These are phyloP conservation scores for Rhipidocladum racemiflorum DNA, from an alignment of 176 grass and related monocot species.

Conservation along the genomic window DNA sequence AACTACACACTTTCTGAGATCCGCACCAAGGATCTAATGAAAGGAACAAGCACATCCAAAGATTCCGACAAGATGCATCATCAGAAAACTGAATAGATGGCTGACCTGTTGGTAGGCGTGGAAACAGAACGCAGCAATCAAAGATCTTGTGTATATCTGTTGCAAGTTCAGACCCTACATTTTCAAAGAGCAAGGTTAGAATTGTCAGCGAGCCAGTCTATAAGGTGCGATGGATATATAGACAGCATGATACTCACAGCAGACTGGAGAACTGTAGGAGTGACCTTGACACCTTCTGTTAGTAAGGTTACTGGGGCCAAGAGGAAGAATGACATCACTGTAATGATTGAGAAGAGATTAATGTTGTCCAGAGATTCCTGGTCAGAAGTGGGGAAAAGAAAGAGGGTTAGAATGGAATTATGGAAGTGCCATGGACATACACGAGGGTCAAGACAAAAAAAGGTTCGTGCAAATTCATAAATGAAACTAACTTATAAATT, in stretches of 20 bases:
- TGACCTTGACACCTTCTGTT: conserved; percentile 79
- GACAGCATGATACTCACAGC: conserved; percentile 57
- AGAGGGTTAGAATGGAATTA: background rate
- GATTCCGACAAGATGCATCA: background rate
- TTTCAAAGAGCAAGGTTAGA: conserved; percentile 27
- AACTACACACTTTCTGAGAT: background rate
- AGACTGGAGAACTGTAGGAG: conserved; percentile 69
- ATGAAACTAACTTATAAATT: conserved; percentile 16
- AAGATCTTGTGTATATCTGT: conserved; percentile 65
- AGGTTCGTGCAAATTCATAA: background rate
- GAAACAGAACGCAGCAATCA: conserved; percentile 83
- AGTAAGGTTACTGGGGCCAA: conserved; percentile 74
- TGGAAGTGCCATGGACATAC: background rate
- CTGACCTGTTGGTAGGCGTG: conserved; percentile 95
- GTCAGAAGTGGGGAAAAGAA: conserved; percentile 5
- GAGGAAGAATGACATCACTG: conserved; percentile 93
- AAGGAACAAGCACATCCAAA: background rate
- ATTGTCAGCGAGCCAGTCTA: conserved; percentile 8
- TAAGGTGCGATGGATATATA: conserved; percentile 2
- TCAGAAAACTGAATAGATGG: background rate
- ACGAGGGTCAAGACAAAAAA: background rate
- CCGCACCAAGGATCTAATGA: background rate
- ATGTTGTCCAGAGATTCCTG: conserved; percentile 74
- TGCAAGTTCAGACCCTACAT: conserved; percentile 81
- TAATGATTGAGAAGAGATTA: conserved; percentile 94